A percentile compares a stretch with the other conserved stretches of the same genome.
Conservation (phyloP, 2,329 filamentous ascomycete species). For the Thielaviopsis euricoi region DNA sequence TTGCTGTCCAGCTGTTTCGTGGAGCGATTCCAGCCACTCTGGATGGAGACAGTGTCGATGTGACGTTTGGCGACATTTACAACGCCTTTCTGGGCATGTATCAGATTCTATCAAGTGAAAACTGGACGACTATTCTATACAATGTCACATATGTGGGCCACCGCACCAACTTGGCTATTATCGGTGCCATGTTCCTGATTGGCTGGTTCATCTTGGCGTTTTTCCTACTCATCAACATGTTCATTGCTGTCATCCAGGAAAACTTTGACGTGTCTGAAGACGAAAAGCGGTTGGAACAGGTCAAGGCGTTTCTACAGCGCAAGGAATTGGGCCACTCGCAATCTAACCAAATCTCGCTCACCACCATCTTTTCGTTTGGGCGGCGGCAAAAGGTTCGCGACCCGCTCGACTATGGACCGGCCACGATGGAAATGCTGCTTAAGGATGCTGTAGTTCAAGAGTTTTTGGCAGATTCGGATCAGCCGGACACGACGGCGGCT, state of each 20-base stretch:
- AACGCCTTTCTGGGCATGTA: constrained; percentile 98
- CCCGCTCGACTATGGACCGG: constrained; percentile 79
- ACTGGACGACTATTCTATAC: constrained; percentile 86
- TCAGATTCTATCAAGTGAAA: constrained; percentile 85
- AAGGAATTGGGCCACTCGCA: constrained; percentile 60
- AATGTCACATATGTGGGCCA: constrained; percentile 56
- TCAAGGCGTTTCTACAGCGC: constrained; percentile 82
- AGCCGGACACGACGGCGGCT: constrained; percentile 21
- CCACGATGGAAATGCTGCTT: constrained; percentile 86
- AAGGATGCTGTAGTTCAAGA: constrained; percentile 92
- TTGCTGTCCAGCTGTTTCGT: constrained; percentile 83
- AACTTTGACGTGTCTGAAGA: constrained; percentile 98
- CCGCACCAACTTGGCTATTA: constrained; percentile 62
- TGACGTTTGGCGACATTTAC: constrained; percentile 80
- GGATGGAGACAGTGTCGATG: constrained; percentile 43
- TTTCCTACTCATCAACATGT: constrained; percentile 97
- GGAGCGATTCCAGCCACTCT: constrained; percentile 61
- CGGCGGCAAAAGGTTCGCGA: constrained; percentile 47
- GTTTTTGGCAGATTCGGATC: constrained; percentile 64
- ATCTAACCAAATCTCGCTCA: constrained; percentile 58
- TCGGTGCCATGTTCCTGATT: constrained; percentile 78
- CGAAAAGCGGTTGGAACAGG: constrained; percentile 91
- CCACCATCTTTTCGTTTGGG: constrained; percentile 49
- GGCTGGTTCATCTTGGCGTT: constrained; percentile 92
- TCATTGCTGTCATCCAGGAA: constrained; percentile 99